These are phyloP conservation scores for Pseudotsuga menziesii DNA, from an alignment of 75 land plant species.

Conservation along the genomic window DNA sequence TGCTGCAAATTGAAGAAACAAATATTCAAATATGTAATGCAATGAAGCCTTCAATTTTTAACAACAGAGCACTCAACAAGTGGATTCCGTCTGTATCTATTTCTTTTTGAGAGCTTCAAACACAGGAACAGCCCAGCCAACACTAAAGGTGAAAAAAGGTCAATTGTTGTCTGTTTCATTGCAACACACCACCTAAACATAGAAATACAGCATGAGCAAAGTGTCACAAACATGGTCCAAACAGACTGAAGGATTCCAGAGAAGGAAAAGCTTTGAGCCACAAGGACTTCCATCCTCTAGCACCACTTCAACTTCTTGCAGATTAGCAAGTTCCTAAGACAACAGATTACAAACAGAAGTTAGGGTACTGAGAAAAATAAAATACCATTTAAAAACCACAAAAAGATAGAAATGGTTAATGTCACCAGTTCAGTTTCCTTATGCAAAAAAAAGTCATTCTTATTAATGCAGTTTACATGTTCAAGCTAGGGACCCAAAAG, in stretches of 20 bases:
- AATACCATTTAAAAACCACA: background rate
- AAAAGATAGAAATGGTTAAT: background rate
- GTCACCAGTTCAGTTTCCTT: background rate
- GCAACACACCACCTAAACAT: no score
- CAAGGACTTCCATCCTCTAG: constrained; percentile 95
- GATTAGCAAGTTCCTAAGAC: constrained; percentile 71
- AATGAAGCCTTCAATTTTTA: background rate
- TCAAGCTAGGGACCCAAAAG: background rate
- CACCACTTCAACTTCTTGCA: constrained; percentile 58
- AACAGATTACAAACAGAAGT: constrained; percentile 1
- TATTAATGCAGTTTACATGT: background rate
- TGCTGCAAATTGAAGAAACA: constrained; percentile 5
- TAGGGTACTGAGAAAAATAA: background rate
- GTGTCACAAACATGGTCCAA: constrained; percentile 36
- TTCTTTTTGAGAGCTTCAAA: constrained; percentile 3
- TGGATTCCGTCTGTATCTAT: background rate
- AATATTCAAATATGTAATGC: background rate
- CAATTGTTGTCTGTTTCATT: background rate
- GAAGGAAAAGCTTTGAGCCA: constrained; percentile 73
- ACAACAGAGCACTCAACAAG: constrained; percentile 7
- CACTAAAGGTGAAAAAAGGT: background rate
- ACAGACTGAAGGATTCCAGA: constrained; percentile 83
- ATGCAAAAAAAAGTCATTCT: background rate
- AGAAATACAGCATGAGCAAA: background rate
- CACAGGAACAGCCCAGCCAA: constrained; percentile 1